These are phyloP conservation scores for Cladorrhinum sp. DNA, from an alignment of 2,329 filamentous ascomycete genomes.

Conservation along the genomic window DNA sequence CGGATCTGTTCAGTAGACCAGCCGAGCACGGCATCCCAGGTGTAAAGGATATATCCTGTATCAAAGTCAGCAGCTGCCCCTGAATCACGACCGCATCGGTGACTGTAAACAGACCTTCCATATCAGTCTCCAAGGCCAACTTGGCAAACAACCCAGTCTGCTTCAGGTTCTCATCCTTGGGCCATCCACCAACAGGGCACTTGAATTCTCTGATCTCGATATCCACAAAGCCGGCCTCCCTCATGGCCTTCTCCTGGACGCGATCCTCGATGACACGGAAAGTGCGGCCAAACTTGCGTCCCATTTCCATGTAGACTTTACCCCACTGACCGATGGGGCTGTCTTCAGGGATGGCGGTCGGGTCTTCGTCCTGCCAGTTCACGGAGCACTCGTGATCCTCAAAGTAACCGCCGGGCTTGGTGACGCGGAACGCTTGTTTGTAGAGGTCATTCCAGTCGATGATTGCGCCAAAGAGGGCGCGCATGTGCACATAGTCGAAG, in stretches of 20 bases:
- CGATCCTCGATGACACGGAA: constrained; percentile 16
- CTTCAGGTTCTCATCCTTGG: constrained; percentile 10
- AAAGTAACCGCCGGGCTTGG: constrained; percentile 25
- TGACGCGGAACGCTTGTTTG: constrained; percentile 21
- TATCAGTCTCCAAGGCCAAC: constrained; percentile 9
- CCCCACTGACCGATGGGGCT: constrained; percentile 20
- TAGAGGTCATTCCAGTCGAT: constrained; percentile 22
- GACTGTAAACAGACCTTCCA: constrained; percentile 14
- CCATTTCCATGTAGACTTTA: constrained; percentile 17
- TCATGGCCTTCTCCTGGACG: constrained; percentile 14
- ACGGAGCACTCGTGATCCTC: constrained; percentile 18
- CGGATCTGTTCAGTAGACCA: constrained; percentile 14
- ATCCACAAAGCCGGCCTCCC: constrained; percentile 20
- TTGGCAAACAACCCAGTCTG: constrained; percentile 11
- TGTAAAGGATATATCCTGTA: constrained; percentile 16
- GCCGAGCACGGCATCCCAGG: constrained; percentile 17
- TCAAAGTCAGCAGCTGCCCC: not conserved
- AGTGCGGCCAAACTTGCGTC: constrained; percentile 14
- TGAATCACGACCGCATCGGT: not conserved
- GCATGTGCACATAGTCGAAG: constrained; percentile 57
- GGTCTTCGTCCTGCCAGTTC: constrained; percentile 47
- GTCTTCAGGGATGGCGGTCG: constrained; percentile 35
- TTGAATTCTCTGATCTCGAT: constrained; percentile 11
- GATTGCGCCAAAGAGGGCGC: constrained; percentile 26
- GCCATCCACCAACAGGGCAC: constrained; percentile 12